phyloP scores from a whole-genome alignment of 257 asterid species.

The Nicotiana otophora region DNA sequence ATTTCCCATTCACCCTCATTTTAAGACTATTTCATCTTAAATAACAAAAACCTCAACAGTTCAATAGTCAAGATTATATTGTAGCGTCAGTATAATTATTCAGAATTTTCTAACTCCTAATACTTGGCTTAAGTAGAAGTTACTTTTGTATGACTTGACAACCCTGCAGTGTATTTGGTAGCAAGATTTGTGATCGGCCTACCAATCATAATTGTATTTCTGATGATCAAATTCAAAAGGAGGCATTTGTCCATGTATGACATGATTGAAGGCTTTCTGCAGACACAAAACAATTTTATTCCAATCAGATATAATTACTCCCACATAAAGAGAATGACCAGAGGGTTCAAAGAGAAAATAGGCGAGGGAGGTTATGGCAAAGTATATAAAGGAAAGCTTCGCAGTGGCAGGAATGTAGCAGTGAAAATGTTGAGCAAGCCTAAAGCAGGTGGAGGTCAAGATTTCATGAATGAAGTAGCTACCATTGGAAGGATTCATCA shows the following conservation, averaged over 20 bases:
- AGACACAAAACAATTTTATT: constrained; percentile 16
- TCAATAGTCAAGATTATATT: too few species aligned
- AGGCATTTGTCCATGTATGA: constrained; percentile 20
- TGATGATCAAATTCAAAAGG: constrained; percentile 16
- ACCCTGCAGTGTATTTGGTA: too few species aligned
- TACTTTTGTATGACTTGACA: too few species aligned
- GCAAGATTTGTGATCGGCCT: constrained; percentile 16
- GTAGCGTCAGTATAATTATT: too few species aligned
- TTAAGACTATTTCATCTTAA: too few species aligned
- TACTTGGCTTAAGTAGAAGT: too few species aligned
- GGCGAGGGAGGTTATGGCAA: constrained; percentile 47
- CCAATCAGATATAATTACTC: constrained; percentile 46
- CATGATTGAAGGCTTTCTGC: constrained; percentile 20
- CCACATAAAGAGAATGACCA: constrained; percentile 46
- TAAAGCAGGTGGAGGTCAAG: constrained; percentile 30
- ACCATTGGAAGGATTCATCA: constrained; percentile 52
- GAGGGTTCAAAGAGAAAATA: constrained; percentile 34
- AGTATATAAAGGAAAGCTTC: constrained; percentile 47
- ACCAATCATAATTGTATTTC: constrained; percentile 7
- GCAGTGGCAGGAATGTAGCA: constrained; percentile 37
- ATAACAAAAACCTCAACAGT: too few species aligned
- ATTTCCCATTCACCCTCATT: too few species aligned
- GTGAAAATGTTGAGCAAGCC: constrained; percentile 44
- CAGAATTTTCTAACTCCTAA: too few species aligned
- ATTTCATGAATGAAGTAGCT: constrained; percentile 48